Base-by-base conservation (phyloP, 2,329 filamentous ascomycete genomes). In the Aciculosporium take region DNA sequence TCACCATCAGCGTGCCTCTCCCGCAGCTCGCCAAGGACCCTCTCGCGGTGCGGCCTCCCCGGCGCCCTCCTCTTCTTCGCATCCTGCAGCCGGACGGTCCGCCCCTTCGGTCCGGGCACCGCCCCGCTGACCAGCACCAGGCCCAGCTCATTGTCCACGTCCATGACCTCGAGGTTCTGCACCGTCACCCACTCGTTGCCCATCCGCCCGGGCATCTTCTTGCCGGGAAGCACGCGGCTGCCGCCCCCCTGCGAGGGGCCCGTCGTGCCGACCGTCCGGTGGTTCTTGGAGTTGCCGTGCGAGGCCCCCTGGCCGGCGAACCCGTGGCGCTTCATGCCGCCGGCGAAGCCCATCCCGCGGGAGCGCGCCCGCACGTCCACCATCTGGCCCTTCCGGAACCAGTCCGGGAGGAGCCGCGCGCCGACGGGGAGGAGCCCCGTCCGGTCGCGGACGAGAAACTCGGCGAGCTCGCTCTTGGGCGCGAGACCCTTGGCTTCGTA, bases 191-290 rank as follows among this genome's bases (percentile, higher is more conserved):
- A 78, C 62, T 94, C 75, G 49, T 82, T 84, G 48, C 91, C 91
- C 91, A 98, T 96, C 45, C 85, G 78, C 42, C 91, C 91, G 3
- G 91, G 78, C 91, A 98, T 98, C 67, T 87, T 91, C 76, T 98
- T 98, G 46, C 91, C 91, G 0, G 91, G 91, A 57, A 87, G 68
- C 20, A 98, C 89, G 64, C 91, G 78, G 48, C 85, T 93, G 65
- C 91, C 91, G 58, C 83, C 80, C 49, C 91, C 91, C 64, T 98
- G 91, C 52, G 82, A 84, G 45, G 83, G 85, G 59, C 91, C 91
- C 7, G 81, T 74, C 27, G 86, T 89, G 70, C 91, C 91, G 66
- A 95, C 84, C 23, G 84, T 84, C 56, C 91, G 76, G 71, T 98
- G 91, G 56, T 85, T 87, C 66, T 87, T 79, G 57, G 88, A 95